Evolutionary conservation across 2,329 filamentous ascomycete species (phyloP), one percentile per base, ranked within the genome.

Genomic region (Rhinocladiella mackenziei): DNA sequence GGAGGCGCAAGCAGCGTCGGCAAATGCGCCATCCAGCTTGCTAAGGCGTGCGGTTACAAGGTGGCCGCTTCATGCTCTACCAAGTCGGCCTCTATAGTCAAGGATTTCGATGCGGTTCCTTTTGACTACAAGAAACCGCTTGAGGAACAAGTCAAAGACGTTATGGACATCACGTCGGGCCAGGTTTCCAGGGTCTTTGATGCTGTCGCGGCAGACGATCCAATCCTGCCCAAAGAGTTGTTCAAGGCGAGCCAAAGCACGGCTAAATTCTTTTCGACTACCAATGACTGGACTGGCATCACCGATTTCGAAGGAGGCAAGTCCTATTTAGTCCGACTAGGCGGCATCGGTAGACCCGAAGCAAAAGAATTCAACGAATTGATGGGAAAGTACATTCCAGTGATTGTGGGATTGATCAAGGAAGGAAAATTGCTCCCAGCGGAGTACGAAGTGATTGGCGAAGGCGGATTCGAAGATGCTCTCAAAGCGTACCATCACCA

Each of bases 1-100:
- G 62, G 62, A 19, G 63, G 62, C 15, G 56, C 60, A 4, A 58
- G 58, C 47, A 58, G 51, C 32, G 60, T 64, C 11, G 63, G 63
- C 5, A 62, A 59, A 40, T 59, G 53, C 33, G 58, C 58, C 11
- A 54, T 64, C 29, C 48, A 64, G 55, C 40, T 62, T n/a, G 50
- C 62, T 11, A 56, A 56, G 25, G 47, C 48, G 4, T 43, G 45
- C 29, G 62, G 62, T 13, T 64, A 60, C 50, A 59, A 59, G 34
- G 63, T 65, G 7, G 48, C 56, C 14, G 55, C 60, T 2, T 63
- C 62, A 6, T 61, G 60, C 40, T 63, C 62, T 2, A 45, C 46
- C 14, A 57, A 53, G 17, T 62, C 56, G 5, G 51, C 56, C 30
- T 50, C 56, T 6, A 55, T 57, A 8, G 48, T 65, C 34, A 58